Percentiles rank a stretch among this genome's conserved stretches.
phyloP scores from a whole-genome alignment of 2,329 filamentous ascomycete genomes.

The Fusarium nanum region DNA sequence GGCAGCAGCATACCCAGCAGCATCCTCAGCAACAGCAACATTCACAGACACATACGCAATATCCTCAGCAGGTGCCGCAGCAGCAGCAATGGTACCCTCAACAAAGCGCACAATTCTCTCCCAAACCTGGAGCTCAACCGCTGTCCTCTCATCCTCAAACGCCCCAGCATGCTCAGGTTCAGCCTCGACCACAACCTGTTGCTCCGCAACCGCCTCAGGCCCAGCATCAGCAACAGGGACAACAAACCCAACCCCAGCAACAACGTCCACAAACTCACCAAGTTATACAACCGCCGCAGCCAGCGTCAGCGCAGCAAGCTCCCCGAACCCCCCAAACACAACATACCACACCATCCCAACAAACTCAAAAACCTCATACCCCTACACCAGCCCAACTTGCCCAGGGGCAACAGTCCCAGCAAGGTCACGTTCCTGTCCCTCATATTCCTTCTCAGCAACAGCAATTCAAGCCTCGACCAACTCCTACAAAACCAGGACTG shows the following conservation, averaged over 20 bases:
- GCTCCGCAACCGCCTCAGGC: slow-evolving; percentile 40
- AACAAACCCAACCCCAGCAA: slow-evolving; percentile 33
- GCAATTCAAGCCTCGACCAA: slow-evolving; percentile 41
- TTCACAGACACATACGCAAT: slow-evolving; percentile 31
- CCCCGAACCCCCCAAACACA: slow-evolving; percentile 39
- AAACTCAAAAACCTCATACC: slow-evolving; percentile 38
- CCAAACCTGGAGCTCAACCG: slow-evolving; percentile 39
- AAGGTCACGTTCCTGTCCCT: slow-evolving; percentile 32
- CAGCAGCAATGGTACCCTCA: slow-evolving; percentile 44
- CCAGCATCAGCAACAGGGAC: slow-evolving; percentile 34
- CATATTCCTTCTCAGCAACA: slow-evolving; percentile 38
- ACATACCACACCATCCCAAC: slow-evolving; percentile 36
- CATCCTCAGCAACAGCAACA: slow-evolving; percentile 34
- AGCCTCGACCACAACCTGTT: slow-evolving; percentile 37
- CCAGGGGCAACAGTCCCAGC: slow-evolving; percentile 33
- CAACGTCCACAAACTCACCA: slow-evolving; percentile 34
- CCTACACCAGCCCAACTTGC: slow-evolving; percentile 16
- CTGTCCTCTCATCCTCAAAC: slow-evolving; percentile 38
- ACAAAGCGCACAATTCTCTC: slow-evolving; percentile 36
- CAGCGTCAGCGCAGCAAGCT: slow-evolving; percentile 24
- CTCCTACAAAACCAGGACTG: slow-evolving; percentile 48
- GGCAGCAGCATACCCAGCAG: slow-evolving; percentile 40
- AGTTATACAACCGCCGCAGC: slow-evolving; percentile 30
- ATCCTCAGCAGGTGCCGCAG: slow-evolving; percentile 20
- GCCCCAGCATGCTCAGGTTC: slow-evolving; percentile 36